Base-by-base conservation (phyloP, 495 filamentous ascomycete species). In the Penicillium macrosclerotiorum region DNA sequence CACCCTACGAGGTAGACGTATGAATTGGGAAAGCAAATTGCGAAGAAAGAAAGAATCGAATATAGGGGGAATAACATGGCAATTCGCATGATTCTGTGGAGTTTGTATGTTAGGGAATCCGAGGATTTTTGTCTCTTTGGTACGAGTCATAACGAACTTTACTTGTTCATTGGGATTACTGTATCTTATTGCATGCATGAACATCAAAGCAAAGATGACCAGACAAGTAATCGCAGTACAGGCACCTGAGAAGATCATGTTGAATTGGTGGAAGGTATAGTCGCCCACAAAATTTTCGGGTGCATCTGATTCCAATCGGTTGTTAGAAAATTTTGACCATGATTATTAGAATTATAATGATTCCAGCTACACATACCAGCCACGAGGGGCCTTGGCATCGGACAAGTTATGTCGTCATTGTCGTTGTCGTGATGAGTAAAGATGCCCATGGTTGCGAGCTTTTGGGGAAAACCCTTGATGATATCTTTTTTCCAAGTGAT, bases 1-100 rank as follows among this genome's bases (percentile, higher is more conserved):
- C 62, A 68, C 20, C 55, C 46, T 4, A 52, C 19, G 1, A 72
- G 18, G 38, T 67, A 69, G 6, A 63, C 54, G 26, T 64, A 55
- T 1, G 49, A 33, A 8, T 54, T 42, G 8, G 63, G 66, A 18
- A 61, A 58, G 13, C 33, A 41, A 14, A 68, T 59, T 0, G 48
- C 32, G 8, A 72, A 27, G 9, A 63, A 67, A 0, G 59, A 64
- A 17, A 59, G 19, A 9, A 67, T 43, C 0, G 63, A 46, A 25
- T 63, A 68, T 7, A 54, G 14, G 1, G 62, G 62, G 3, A 65
- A 41, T 6, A 71, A 31, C 4, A 39, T 23, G 24, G 41, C 42
- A 24, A 57, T 59, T 46, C 54, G 45, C 61, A 67, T 59, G 14
- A 61, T 61, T 35, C 64, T 67, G 24, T 2, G 11, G 18, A 9